Evolutionary conservation across 768 basidiomycete genomes (phyloP).

Genomic region (Trametes gibbosa): DNA sequence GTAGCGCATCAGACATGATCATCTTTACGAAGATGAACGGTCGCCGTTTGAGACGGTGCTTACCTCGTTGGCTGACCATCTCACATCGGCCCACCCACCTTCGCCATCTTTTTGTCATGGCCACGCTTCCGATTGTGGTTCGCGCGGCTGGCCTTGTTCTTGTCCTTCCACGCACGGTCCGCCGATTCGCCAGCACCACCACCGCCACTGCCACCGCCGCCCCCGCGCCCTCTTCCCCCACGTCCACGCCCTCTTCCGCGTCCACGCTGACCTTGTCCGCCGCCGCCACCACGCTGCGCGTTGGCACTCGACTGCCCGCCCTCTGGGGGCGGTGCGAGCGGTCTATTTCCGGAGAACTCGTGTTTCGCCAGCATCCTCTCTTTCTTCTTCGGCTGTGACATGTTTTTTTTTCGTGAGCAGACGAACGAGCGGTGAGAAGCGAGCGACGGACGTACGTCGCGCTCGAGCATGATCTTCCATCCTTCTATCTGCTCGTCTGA

Average conservation of each 20-base stretch:
- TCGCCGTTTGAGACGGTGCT: no score
- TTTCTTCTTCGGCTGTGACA: slow-evolving; percentile 67
- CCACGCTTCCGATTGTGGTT: slow-evolving; percentile 81
- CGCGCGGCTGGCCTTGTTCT: slow-evolving; percentile 66
- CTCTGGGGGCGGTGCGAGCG: slow-evolving; percentile 3
- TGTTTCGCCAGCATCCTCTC: slow-evolving; percentile 73
- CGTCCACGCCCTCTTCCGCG: slow-evolving; percentile 33
- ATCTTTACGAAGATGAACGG: no score
- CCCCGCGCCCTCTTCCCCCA: slow-evolving; percentile 32
- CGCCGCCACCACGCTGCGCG: slow-evolving; percentile 28
- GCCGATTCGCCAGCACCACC: slow-evolving; percentile 41
- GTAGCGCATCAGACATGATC: no score
- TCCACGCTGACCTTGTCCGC: slow-evolving; percentile 39
- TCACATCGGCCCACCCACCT: slow-evolving; percentile 42
- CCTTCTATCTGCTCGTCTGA: slow-evolving; percentile 87
- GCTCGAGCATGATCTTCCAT: slow-evolving; percentile 87
- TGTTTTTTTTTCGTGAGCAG: no score
- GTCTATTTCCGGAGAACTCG: slow-evolving; percentile 68
- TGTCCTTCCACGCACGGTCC: slow-evolving; percentile 73
- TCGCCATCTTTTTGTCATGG: slow-evolving; percentile 86
- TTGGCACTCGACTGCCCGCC: not conserved
- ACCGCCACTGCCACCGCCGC: slow-evolving; percentile 42
- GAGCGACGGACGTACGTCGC: slow-evolving; percentile 75
- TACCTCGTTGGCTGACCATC: no score
- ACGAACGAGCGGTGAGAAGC: no score